phyloP scores from a whole-genome alignment of 176 grass and related monocot genomes.

The Eremochloa ophiuroides region DNA sequence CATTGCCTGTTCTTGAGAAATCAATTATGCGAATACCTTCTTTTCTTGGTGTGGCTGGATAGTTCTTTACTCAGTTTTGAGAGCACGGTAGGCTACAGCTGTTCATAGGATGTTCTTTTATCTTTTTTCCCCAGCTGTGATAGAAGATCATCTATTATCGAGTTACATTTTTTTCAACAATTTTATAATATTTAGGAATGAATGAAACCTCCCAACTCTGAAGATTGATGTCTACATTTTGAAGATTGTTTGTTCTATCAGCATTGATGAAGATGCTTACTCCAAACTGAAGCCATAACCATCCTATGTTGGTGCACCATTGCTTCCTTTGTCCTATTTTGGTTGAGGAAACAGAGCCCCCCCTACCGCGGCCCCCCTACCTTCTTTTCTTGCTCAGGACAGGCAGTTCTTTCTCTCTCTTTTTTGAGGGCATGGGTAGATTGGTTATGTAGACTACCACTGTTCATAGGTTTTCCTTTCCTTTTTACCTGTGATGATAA shows the following conservation, averaged over 20 bases:
- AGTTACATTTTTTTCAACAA: too few species aligned
- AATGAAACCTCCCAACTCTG: too few species aligned
- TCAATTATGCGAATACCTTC: background rate
- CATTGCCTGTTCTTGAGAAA: background rate
- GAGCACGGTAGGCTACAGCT: background rate
- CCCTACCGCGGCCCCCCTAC: background rate
- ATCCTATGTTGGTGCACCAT: background rate
- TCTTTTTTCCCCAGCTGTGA: background rate
- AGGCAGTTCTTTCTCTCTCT: too few species aligned
- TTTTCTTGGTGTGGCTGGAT: background rate
- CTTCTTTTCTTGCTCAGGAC: background rate
- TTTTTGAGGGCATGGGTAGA: background rate
- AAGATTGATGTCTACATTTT: too few species aligned
- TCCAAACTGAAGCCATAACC: background rate
- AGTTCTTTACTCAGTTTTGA: background rate
- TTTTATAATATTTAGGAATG: too few species aligned
- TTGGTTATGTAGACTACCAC: background rate
- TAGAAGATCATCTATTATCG: background rate
- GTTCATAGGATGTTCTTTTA: background rate
- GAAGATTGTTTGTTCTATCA: background rate
- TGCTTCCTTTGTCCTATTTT: background rate
- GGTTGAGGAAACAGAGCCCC: background rate
- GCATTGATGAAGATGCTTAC: background rate
- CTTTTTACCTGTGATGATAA: background rate
- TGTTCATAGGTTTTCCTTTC: background rate